A percentile compares a stretch with the other conserved stretches of the same genome.
phyloP scores from a whole-genome alignment of 192 early-diverging fungal species.

The Backusella westeae region DNA sequence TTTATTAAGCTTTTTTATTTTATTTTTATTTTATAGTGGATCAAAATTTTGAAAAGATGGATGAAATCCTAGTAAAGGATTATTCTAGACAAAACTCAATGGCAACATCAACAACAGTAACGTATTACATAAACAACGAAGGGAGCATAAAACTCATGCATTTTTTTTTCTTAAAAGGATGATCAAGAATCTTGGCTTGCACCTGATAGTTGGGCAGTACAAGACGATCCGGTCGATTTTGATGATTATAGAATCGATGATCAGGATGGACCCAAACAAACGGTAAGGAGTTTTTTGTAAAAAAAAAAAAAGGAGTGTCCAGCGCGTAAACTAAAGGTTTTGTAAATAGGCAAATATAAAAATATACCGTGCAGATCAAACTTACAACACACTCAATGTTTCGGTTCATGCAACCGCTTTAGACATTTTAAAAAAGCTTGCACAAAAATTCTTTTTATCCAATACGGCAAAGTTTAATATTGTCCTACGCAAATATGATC shows the following conservation, averaged over 20 bases:
- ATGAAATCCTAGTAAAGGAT: constrained; percentile 41
- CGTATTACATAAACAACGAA: background rate
- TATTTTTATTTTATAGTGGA: constrained; percentile 34
- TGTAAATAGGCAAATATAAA: constrained; percentile 55
- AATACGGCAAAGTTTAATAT: constrained; percentile 50
- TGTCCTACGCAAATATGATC: constrained; percentile 18
- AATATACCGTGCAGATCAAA: constrained; percentile 76
- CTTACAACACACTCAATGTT: constrained; percentile 76
- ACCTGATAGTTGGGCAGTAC: constrained; percentile 72
- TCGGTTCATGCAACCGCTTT: constrained; percentile 63
- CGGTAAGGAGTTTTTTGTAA: background rate
- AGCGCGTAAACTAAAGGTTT: background rate
- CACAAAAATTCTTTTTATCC: constrained; percentile 78
- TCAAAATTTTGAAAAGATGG: constrained; percentile 44
- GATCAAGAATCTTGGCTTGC: constrained; percentile 48
- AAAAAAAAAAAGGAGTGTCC: background rate
- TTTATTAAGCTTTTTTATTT: background rate
- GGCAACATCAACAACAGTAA: background rate
- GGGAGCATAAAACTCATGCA: background rate
- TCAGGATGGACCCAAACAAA: constrained; percentile 11
- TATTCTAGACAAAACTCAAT: constrained; percentile 10
- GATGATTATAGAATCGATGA: constrained; percentile 34
- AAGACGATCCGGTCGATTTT: constrained; percentile 30
- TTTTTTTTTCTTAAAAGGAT: background rate
- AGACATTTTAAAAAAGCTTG: constrained; percentile 70